phyloP scores from a whole-genome alignment of 2,329 filamentous ascomycete genomes.

The Neofusicoccum laricinum region DNA sequence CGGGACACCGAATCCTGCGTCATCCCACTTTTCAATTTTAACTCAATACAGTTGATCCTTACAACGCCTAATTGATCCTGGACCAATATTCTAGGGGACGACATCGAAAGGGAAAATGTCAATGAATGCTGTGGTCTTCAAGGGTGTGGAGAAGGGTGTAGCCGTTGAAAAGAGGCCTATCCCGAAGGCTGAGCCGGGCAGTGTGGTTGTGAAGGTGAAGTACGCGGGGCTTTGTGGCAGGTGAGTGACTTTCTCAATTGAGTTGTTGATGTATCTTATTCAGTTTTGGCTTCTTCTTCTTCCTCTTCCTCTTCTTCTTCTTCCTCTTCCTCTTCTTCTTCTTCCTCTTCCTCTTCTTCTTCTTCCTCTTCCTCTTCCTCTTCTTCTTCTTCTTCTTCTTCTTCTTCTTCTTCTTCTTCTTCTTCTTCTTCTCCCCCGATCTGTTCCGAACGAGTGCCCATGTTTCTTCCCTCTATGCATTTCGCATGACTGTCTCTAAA shows the following conservation, averaged over 20 bases:
- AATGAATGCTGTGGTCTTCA: slow-evolving; percentile 90
- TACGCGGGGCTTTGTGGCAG: slow-evolving; percentile 86
- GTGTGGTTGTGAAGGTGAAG: slow-evolving; percentile 79
- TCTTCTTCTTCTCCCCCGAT: neutral
- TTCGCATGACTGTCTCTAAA: too few relatives aligned
- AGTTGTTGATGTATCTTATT: neutral
- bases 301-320: neutral
- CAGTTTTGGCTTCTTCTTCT: neutral
- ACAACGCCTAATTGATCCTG: too few relatives aligned
- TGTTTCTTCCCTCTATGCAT: too few relatives aligned
- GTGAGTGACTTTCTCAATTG: neutral
- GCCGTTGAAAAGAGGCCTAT: slow-evolving; percentile 76
- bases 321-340: neutral
- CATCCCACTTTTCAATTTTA: neutral
- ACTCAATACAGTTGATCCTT: neutral
- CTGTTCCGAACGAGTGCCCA: neutral
- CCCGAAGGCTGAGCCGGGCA: slow-evolving; percentile 67
- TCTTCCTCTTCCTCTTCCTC: too few relatives aligned
- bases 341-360: neutral
- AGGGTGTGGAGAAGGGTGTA: slow-evolving; percentile 67
- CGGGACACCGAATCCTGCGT: neutral
- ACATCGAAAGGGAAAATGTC: neutral
- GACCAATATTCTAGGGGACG: neutral
- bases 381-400: neutral
- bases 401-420: neutral